phyloP scores from a whole-genome alignment of 2,329 filamentous ascomycete species.

The Botrytis tulipae region DNA sequence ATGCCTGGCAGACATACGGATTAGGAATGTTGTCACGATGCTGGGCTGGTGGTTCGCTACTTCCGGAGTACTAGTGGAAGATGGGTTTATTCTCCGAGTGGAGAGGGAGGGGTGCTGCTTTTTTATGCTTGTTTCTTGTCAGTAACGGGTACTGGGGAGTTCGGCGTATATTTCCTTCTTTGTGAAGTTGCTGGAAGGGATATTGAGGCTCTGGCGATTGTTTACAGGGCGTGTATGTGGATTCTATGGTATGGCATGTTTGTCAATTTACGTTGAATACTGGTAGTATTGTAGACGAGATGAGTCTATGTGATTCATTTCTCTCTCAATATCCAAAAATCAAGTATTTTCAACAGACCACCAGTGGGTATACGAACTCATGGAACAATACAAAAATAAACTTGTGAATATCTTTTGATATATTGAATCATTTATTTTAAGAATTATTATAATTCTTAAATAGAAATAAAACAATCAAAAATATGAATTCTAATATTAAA shows the following conservation, averaged over 20 bases:
- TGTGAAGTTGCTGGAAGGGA: background rate
- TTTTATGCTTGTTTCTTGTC: background rate
- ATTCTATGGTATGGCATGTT: background rate
- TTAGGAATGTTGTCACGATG: background rate
- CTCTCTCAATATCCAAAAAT: background rate
- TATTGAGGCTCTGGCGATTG: background rate
- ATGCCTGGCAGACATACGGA: background rate
- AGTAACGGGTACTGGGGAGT: background rate
- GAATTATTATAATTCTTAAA: too few relatives aligned
- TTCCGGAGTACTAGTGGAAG: background rate
- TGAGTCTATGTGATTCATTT: background rate
- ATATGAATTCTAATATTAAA: too few relatives aligned
- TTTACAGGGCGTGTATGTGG: background rate
- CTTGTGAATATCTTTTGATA: too few relatives aligned
- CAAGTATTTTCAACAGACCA: background rate
- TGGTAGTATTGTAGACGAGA: background rate
- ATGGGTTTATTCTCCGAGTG: background rate
- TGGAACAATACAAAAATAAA: too few relatives aligned
- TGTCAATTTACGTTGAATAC: background rate
- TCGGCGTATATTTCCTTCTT: background rate
- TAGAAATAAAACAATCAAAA: too few relatives aligned
- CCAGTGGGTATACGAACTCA: too few relatives aligned
- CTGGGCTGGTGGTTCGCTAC: background rate
- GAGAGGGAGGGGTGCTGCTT: background rate
- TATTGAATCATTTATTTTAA: too few relatives aligned